phyloP scores from a whole-genome alignment of 2,329 filamentous ascomycete genomes.

The Epichloe sylvatica region DNA sequence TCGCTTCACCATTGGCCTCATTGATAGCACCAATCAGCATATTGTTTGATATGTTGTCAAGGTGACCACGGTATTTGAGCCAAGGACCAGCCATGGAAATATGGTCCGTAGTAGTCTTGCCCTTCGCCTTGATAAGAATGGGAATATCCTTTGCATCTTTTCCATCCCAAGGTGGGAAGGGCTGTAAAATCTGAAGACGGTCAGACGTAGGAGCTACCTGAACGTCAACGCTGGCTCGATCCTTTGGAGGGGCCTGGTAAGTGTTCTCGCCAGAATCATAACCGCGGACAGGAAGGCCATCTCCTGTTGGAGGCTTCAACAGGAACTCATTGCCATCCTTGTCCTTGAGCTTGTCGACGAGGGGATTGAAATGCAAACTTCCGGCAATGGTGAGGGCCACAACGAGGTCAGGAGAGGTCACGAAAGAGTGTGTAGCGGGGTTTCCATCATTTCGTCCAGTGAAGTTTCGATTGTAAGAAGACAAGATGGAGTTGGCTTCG shows the following conservation, averaged over 20 bases:
- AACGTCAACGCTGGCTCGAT: constrained; percentile 60
- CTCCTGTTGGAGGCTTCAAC: constrained; percentile 65
- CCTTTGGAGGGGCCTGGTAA: constrained; percentile 83
- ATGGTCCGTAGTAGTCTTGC: constrained; percentile 95
- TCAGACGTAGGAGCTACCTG: constrained; percentile 79
- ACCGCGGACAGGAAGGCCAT: constrained; percentile 64
- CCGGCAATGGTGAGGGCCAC: constrained; percentile 77
- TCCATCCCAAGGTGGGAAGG: constrained; percentile 81
- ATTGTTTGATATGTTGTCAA: constrained; percentile 99
- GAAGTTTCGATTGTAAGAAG: constrained; percentile 99
- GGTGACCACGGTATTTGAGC: constrained; percentile 96
- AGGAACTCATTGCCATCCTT: constrained; percentile 94
- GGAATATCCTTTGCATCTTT: constrained; percentile 75
- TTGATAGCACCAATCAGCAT: constrained; percentile 98
- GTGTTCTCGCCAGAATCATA: constrained; percentile 89
- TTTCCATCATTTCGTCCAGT: constrained; percentile 95
- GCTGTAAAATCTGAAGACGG: constrained; percentile 81
- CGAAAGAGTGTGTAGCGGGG: constrained; percentile 86
- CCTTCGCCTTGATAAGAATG: constrained; percentile 90
- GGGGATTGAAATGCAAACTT: constrained; percentile 81
- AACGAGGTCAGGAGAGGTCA: constrained; percentile 79
- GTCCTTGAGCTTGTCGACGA: constrained; percentile 83
- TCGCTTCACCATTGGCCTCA: constrained; percentile 88
- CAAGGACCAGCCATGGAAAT: constrained; percentile 95
- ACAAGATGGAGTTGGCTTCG: constrained; percentile 89